Percentiles rank a stretch among this genome's conserved stretches.
Conservation (phyloP, 306 rosid genomes). For the Pterocarpus santalinus region DNA sequence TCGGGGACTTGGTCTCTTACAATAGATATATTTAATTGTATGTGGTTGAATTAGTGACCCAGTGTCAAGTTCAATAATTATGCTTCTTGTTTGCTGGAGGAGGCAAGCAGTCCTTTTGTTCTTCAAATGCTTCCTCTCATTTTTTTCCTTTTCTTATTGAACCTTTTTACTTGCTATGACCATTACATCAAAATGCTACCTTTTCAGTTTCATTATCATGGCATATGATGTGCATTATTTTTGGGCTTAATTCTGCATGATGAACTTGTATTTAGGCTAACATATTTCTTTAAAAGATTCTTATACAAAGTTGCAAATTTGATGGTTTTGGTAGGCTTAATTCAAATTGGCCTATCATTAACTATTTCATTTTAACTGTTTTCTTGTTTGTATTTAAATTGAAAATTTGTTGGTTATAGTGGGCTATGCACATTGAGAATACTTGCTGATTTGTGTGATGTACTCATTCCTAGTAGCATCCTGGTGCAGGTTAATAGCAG, state of each 20-base stretch:
- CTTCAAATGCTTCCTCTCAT: background rate
- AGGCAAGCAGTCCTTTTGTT: background rate
- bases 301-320: background rate
- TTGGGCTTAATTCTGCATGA: background rate
- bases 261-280: background rate
- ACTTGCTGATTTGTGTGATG: background rate
- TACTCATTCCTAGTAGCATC: conserved; percentile 17
- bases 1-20: too few relatives aligned
- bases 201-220: background rate
- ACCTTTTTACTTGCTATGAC: background rate
- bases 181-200: background rate
- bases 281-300: background rate
- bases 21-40: too few relatives aligned
- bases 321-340: background rate
- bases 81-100: background rate
- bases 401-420: background rate
- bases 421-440: background rate
- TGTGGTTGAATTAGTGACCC: too few relatives aligned
- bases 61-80: too few relatives aligned
- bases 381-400: background rate
- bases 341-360: background rate
- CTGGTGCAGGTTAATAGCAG: conserved; percentile 49
- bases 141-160: background rate
- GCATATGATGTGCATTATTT: background rate
- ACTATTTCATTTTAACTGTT: background rate